These are phyloP conservation scores for Chrysanthemum lavandulifolium DNA, from an alignment of 129 eudicot genomes.

Conservation along the genomic window DNA sequence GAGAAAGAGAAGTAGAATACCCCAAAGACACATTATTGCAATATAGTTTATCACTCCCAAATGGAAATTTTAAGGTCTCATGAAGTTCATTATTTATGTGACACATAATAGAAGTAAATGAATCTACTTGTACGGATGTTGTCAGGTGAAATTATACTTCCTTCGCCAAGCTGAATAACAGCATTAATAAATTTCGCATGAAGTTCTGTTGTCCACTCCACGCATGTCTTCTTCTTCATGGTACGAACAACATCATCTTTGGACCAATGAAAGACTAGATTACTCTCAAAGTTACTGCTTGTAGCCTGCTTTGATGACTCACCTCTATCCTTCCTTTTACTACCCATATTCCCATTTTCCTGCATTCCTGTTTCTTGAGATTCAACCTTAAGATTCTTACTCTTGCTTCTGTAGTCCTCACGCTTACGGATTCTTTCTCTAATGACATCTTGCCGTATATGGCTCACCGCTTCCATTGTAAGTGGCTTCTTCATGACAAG, in stretches of 20 bases:
- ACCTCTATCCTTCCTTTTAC: not conserved
- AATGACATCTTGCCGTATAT: slow-evolving; percentile 34
- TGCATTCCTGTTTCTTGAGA: not conserved
- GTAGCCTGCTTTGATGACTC: no score
- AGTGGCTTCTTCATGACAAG: slow-evolving; percentile 35
- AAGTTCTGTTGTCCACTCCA: slow-evolving; percentile 51
- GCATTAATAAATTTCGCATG: slow-evolving; percentile 43
- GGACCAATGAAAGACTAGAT: not conserved
- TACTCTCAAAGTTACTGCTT: no score
- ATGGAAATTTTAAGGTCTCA: no score
- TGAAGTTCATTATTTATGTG: no score
- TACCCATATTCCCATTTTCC: not conserved
- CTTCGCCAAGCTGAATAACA: slow-evolving; percentile 42
- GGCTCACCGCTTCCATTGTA: slow-evolving; percentile 24
- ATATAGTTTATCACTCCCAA: no score
- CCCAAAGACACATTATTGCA: no score
- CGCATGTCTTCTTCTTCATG: slow-evolving; percentile 29
- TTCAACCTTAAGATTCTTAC: not conserved
- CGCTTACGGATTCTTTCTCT: slow-evolving; percentile 26
- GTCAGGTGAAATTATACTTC: slow-evolving; percentile 32
- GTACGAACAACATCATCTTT: not conserved
- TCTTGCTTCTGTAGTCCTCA: not conserved
- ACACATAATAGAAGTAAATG: no score
- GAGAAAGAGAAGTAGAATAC: no score
- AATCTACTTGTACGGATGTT: not conserved